Evolutionary conservation across 2,329 filamentous ascomycete species (phyloP).

Genomic region (Rutstroemia sp.): DNA sequence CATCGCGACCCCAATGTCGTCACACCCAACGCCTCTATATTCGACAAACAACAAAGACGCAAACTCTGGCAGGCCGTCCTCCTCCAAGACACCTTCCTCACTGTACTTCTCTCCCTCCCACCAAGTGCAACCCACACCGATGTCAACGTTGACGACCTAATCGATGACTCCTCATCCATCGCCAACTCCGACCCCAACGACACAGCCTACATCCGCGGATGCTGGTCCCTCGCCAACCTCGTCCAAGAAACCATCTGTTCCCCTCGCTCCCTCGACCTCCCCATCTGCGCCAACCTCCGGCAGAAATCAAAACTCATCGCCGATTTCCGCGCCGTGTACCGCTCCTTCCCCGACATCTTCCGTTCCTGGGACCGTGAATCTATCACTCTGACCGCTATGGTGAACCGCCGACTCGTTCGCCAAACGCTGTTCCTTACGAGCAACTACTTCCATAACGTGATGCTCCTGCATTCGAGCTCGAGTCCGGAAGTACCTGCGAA

Average conservation of each 20-base stretch:
- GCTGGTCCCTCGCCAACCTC: conserved; percentile 72
- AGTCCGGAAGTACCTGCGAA: conserved; percentile 56
- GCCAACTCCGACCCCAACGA: conserved; percentile 57
- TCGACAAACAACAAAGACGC: conserved; percentile 70
- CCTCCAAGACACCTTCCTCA: conserved; percentile 75
- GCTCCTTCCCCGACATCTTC: conserved; percentile 64
- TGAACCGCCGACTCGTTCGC: conserved; percentile 58
- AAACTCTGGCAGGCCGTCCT: conserved; percentile 79
- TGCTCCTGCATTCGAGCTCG: conserved; percentile 69
- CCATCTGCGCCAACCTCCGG: conserved; percentile 59
- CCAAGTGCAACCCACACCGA: conserved; percentile 75
- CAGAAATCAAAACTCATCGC: conserved; percentile 64
- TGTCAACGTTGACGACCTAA: conserved; percentile 65
- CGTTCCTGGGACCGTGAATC: conserved; percentile 58
- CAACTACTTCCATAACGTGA: conserved; percentile 77
- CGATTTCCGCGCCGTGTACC: conserved; percentile 63
- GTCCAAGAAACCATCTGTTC: conserved; percentile 72
- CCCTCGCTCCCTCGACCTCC: conserved; percentile 64
- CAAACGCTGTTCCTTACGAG: conserved; percentile 74
- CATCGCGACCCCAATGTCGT: conserved; percentile 74
- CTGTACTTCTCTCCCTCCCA: conserved; percentile 68
- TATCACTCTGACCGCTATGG: conserved; percentile 46
- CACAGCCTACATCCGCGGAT: conserved; percentile 58
- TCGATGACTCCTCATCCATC: conserved; percentile 52
- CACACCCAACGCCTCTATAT: conserved; percentile 55